Base-by-base conservation (phyloP, 495 filamentous ascomycete species). In the Penicillium chermesinum region DNA sequence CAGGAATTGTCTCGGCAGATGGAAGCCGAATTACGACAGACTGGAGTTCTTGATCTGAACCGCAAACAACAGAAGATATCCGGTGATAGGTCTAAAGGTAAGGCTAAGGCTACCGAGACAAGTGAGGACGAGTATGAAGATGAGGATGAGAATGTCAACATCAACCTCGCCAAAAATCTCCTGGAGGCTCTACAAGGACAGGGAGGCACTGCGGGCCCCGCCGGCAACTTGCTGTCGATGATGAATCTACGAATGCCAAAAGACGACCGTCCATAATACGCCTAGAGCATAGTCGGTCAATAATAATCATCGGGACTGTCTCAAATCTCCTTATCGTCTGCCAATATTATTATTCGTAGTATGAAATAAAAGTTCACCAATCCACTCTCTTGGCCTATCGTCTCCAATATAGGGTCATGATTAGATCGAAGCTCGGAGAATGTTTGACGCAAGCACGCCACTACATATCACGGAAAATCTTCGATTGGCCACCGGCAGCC, bases 181-280 rank as follows among this genome's bases (percentile, higher is more conserved):
- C 70, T 96, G n/a, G 87, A 95, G 67, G 88, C 85, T 58, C 88
- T 97, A 59, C 93, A 95, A 54, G 82, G 84, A 20, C 91, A 96
- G 61, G 88, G 71, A 4, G 91, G 91, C 32, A 77, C 85, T 67
- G 72, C 89, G 10, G 91, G 91, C 0, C 91, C 91, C 1, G 85
- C 83, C 3, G 84, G 91, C 1, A 96, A 95, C 62, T 63, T 97
- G 48, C 73, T 97, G 53, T 83, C 82, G 3, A 77, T 89, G 74
- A 83, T 96, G 88, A 87, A 88, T 20, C 70, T 96, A 53, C 70
- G 76, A 27, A 68, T 95, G 49, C 91, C 91, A 0, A 74, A 86
- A 50, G 87, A 94, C 59, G 90, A 94, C 44, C 66, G 68, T 16
- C 37, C 42, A 35, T 56, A 39, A 52, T 20, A 13, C 15, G 33